A percentile compares a stretch with the other conserved stretches of the same genome.
These are phyloP conservation scores for Apostasia shenzhenica DNA, from an alignment of 106 monocot species.

Conservation along the genomic window DNA sequence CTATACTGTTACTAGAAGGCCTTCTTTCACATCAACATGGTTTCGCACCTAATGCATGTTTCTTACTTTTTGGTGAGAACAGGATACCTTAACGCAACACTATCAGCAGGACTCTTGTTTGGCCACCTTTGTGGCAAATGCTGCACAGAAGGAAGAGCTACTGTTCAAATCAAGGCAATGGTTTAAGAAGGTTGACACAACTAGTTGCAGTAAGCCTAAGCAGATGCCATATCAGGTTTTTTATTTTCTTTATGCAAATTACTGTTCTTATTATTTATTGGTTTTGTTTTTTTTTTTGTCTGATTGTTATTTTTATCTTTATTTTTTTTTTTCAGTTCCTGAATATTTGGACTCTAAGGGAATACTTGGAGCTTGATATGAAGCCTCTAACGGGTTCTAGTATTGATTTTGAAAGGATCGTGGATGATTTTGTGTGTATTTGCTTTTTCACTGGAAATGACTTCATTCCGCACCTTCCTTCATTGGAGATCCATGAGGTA, in stretches of 20 bases:
- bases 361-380: slow-evolving; percentile 43
- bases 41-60: too few species aligned
- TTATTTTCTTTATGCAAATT: background rate
- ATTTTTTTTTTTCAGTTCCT: slow-evolving; percentile 31
- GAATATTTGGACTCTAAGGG: slow-evolving; percentile 51
- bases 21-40: too few species aligned
- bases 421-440: slow-evolving; percentile 59
- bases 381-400: background rate
- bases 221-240: slow-evolving; percentile 28
- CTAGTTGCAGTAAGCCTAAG: background rate
- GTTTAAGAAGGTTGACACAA: background rate
- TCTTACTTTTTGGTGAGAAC: background rate
- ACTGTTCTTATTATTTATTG: background rate
- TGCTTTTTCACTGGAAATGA: slow-evolving; percentile 63
- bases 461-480: slow-evolving; percentile 51
- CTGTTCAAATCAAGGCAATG: slow-evolving; percentile 11
- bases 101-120: background rate
- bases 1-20: too few species aligned
- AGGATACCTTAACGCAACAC: background rate
- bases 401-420: slow-evolving; percentile 33
- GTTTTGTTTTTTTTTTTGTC: background rate
- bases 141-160: slow-evolving; percentile 2
- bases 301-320: background rate
- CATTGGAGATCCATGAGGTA: slow-evolving; percentile 46
- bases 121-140: background rate